Evolutionary conservation across 495 filamentous ascomycete species (phyloP), one percentile per base, ranked within the genome.

Genomic region (Pseudevernia furfuracea): DNA sequence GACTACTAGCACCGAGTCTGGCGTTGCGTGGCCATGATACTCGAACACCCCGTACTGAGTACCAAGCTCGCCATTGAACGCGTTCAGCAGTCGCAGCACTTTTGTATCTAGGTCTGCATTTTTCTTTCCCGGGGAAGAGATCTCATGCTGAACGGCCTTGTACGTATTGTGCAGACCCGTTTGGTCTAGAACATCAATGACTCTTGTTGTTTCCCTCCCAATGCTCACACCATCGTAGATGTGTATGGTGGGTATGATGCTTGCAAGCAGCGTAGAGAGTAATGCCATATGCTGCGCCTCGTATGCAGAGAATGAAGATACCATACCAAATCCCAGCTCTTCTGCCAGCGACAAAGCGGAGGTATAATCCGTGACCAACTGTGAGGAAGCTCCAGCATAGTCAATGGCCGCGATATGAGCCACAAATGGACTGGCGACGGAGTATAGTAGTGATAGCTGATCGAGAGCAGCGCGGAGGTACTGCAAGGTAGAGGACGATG

Each of bases 241-340:
- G 74, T 98, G 94, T 34, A 97, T 82, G 0, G 89, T 90, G 10
- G 94, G 94, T 59, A 96, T 72, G 23, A 94, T 77, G 37, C 81
- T 83, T 3, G 94, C 88, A 48, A 96, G 77, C 19, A 97, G 74
- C 2, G 92, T 97, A 12, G 94, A 83, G 70, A 97, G 85, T 19
- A 98, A 79, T 8, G 93, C 83, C 87, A 97, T 97, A 75, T 98
- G 95, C 80, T 98, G 94, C 37, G 88, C 81, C 74, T 98, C 94
- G 67, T 95, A 90, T 34, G 85, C 84, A 34, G 91, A 97, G 34
- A 85, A 84, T 69, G 91, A 96, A 43, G 89, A 85, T 17, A 98
- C 82, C 39, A 97, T 81, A 46, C 86, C 94, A 30, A 96, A 76
- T 19, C 95, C 93, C 36, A 97, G 82, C 48, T 97, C 94, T 72